These are phyloP conservation scores for Epichloe hybrida DNA, from an alignment of 2,329 filamentous ascomycete genomes.

Conservation along the genomic window DNA sequence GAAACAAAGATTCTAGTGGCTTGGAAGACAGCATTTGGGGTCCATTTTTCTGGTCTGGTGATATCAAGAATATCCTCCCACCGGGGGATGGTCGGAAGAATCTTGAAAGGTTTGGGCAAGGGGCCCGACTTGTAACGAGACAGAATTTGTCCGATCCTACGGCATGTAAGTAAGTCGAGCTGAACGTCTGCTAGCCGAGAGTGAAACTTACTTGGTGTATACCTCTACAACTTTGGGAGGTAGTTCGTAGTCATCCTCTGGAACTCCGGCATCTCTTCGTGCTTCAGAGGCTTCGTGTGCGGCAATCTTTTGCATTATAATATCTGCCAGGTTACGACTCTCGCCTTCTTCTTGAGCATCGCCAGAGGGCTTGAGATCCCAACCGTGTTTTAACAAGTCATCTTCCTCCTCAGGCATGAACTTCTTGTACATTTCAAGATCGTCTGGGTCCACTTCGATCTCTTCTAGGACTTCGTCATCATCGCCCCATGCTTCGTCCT, in stretches of 20 bases:
- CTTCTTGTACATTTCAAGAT: slow-evolving; percentile 80
- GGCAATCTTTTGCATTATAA: slow-evolving; percentile 91
- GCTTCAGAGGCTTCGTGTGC: slow-evolving; percentile 65
- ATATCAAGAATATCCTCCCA: slow-evolving; percentile 82
- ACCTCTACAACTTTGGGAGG: slow-evolving; percentile 89
- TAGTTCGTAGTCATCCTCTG: slow-evolving; percentile 73
- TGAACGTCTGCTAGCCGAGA: not conserved
- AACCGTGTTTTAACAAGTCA: slow-evolving; percentile 56
- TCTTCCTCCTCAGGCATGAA: slow-evolving; percentile 67
- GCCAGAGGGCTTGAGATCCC: slow-evolving; percentile 32
- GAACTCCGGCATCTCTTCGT: slow-evolving; percentile 31
- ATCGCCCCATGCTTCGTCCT: slow-evolving; percentile 61
- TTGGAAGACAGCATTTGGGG: slow-evolving; percentile 69
- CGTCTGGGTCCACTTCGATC: slow-evolving; percentile 74
- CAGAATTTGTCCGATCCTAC: slow-evolving; percentile 70
- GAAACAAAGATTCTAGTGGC: slow-evolving; percentile 89
- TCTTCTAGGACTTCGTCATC: slow-evolving; percentile 61
- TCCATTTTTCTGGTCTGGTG: slow-evolving; percentile 64
- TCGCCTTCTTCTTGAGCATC: slow-evolving; percentile 33
- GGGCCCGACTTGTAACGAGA: slow-evolving; percentile 94
- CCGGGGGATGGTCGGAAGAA: slow-evolving; percentile 77
- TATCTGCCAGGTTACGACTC: slow-evolving; percentile 72
- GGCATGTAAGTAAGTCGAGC: slow-evolving; percentile 6
- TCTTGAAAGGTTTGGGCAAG: slow-evolving; percentile 94
- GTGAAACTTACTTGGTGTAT: slow-evolving; percentile 58